Evolutionary conservation across 768 basidiomycete genomes (phyloP).

Genomic region (Boletus rubropictus): DNA sequence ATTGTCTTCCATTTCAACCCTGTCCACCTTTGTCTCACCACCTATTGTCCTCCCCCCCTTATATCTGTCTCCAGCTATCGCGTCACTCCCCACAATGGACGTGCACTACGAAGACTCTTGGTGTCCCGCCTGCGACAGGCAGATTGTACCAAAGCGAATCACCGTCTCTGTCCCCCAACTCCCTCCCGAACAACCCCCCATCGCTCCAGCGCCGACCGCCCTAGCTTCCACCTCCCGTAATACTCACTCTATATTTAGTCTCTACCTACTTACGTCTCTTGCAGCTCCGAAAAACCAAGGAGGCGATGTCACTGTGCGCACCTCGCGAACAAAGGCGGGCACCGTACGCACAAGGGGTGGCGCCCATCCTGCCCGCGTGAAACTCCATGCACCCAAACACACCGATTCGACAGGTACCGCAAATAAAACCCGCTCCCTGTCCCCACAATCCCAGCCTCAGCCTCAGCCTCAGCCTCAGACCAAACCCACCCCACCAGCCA

Average conservation of each 20-base stretch:
- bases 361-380: conserved; percentile 58
- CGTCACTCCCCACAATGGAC: conserved; percentile 24
- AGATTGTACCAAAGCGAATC: conserved; percentile 74
- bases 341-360: conserved; percentile 35
- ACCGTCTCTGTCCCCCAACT: conserved; percentile 40
- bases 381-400: conserved; percentile 49
- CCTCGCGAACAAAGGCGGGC: conserved; percentile 33
- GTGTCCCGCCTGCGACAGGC: conserved; percentile 76
- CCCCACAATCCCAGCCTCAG: conserved; percentile 19
- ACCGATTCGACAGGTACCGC: conserved; percentile 20
- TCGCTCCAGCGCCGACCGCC: conserved; percentile 30
- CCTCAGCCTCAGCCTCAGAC: conserved; percentile 17
- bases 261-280: conserved; percentile 1
- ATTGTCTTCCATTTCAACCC: background rate
- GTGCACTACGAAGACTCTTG: conserved; percentile 60
- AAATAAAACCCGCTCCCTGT: conserved; percentile 10
- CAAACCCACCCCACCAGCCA: conserved; percentile 33
- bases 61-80: conserved; percentile 2
- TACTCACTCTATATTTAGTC: conserved; percentile 9
- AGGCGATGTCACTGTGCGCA: conserved; percentile 21
- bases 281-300: conserved; percentile 27
- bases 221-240: conserved; percentile 38
- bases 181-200: conserved; percentile 14
- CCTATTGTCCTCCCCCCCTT: conserved; percentile 6
- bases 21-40: conserved; percentile 18